phyloP scores from a whole-genome alignment of 139 green algal genomes.

The Chlamydomonas sphaeroides region DNA sequence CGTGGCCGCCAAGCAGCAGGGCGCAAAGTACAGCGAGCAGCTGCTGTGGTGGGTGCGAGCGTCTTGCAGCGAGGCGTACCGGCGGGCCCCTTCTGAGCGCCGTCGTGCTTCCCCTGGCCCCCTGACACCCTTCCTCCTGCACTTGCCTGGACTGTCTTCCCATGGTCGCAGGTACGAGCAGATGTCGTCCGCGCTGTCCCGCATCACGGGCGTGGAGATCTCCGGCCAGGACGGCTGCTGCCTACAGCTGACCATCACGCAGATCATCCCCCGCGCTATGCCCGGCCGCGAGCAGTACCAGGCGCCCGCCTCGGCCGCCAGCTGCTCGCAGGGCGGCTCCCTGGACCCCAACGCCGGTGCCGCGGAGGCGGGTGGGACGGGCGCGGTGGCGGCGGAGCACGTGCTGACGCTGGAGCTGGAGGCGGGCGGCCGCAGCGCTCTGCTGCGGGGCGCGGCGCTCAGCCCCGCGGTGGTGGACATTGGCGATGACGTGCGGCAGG shows the following conservation, averaged over 20 bases:
- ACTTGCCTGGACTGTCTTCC: too few species aligned
- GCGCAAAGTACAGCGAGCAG: conserved; percentile 17
- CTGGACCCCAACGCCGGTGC: neutral
- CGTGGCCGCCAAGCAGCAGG: conserved; percentile 14
- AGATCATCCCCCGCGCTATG: conserved; percentile 33
- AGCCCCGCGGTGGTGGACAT: conserved; percentile 11
- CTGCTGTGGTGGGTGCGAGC: conserved; percentile 3
- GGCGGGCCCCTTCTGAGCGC: too few species aligned
- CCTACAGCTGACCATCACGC: conserved; percentile 11
- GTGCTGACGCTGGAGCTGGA: conserved; percentile 9
- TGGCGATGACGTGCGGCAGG: conserved; percentile 2
- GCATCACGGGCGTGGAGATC: conserved; percentile 10
- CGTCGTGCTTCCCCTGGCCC: too few species aligned
- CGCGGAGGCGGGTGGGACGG: neutral
- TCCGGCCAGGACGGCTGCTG: neutral
- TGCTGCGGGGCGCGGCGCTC: conserved; percentile 1
- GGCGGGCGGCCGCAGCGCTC: neutral
- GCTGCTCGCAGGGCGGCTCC: neutral
- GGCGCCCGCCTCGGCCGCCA: neutral
- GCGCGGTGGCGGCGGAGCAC: conserved; percentile 1
- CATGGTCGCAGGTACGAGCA: neutral
- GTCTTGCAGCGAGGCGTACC: too few species aligned
- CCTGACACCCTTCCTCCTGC: too few species aligned
- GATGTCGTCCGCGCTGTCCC: neutral
- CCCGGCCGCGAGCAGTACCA: neutral